Conservation (phyloP, 1,284 basidiomycete species). For the Heliocybe sulcata region DNA sequence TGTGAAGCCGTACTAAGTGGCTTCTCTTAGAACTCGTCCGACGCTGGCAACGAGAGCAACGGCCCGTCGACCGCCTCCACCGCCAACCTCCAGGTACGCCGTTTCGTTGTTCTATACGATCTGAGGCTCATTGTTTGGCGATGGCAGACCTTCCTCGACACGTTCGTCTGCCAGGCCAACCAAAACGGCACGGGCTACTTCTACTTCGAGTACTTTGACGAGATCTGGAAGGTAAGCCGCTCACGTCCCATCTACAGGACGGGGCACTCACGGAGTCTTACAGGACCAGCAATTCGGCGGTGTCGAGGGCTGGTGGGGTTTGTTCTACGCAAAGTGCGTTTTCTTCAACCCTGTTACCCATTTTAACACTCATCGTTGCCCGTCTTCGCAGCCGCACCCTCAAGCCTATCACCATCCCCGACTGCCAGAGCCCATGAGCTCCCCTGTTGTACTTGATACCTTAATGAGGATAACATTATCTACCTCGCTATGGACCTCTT, state of each 20-base stretch:
- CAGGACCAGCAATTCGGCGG: conserved; percentile 76
- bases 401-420: conserved; percentile 22
- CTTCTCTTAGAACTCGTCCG: conserved; percentile 43
- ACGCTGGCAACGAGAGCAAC: conserved; percentile 47
- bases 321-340: conserved; percentile 52
- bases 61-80: conserved; percentile 64
- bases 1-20: background rate
- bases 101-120: background rate
- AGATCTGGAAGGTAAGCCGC: conserved; percentile 5
- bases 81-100: conserved; percentile 38
- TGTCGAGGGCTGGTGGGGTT: conserved; percentile 73
- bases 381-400: conserved; percentile 23
- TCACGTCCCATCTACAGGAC: too few relatives aligned
- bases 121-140: background rate
- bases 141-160: conserved; percentile 65
- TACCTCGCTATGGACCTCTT: background rate
- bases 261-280: conserved; percentile 85
- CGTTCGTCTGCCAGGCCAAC: conserved; percentile 87
- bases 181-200: conserved; percentile 78
- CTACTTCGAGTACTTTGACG: conserved; percentile 59
- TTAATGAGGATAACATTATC: background rate
- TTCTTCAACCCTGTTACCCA: conserved; percentile 1
- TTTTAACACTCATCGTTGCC: conserved; percentile 7
- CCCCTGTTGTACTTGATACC: background rate
- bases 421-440: conserved; percentile 11